Evolutionary conservation across 345 rosid genomes (phyloP), one percentile per base, ranked within the genome.

Genomic region (Eucalyptus regnans): DNA sequence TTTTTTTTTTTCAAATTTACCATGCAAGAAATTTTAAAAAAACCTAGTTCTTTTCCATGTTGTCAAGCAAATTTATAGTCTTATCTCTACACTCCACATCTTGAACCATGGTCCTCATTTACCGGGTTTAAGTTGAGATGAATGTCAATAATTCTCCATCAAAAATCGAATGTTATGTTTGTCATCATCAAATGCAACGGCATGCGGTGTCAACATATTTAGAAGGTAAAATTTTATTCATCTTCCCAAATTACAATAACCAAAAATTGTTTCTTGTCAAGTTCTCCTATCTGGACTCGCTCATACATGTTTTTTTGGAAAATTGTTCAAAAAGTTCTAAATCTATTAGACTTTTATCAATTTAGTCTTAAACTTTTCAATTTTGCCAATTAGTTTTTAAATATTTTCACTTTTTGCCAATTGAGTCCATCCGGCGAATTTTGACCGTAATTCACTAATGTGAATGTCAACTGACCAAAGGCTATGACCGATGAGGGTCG

Each of bases 361-460:
- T 58, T 25, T 0, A 10, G 7, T 58, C 13, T 0, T 58, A 25
- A 58, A 58, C 0, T 0, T 58, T 58, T 58, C 1, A 58, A 56
- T 0, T 56, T 22, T 56, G 1, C 3, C 1, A 56, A 56, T 56
- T 56, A 9, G 7, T 5, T 22, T 2, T 56, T 56, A 56, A 56
- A 56, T 2, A 8, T 22, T 8, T 56, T 7, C 12, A 56, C 2
- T 8, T 56, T 56, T 56, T 56, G 13, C 14, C 14, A 25, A 58
- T 0, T 4, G 0, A 58, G 2, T 58, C 13, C 7, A 58, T 58
- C 3, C 0, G 5, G 0, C 0, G 1, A 58, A 9, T 58, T 58
- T 58, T 58, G 0, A 10, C 6, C 13, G 3, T 9, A 58, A 58
- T 22, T 58, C 1, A 1, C 5, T 58, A 25, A 23, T 0, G 13